phyloP scores from a whole-genome alignment of 441 rosid genomes.

The Eruca vesicaria region DNA sequence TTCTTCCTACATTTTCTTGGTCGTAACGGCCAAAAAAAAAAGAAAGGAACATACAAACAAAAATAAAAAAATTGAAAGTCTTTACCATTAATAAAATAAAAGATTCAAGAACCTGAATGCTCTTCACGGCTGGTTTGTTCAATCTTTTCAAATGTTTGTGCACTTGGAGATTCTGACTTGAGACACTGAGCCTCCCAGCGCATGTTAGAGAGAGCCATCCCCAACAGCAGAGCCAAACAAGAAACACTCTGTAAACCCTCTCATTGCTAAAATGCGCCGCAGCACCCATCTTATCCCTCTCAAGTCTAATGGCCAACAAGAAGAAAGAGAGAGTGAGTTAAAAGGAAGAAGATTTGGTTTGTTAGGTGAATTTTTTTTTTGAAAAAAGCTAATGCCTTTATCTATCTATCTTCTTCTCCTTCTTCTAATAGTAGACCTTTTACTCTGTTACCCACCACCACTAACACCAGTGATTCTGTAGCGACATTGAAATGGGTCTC shows the following conservation, averaged over 20 bases:
- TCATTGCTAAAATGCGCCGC: slow-evolving; percentile 35
- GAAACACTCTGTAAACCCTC: slow-evolving; percentile 21
- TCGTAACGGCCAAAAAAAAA: too few species aligned
- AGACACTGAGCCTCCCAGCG: slow-evolving; percentile 54
- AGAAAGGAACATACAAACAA: too few species aligned
- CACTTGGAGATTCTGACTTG: slow-evolving; percentile 70
- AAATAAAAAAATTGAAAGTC: too few species aligned
- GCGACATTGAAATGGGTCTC: slow-evolving; percentile 39
- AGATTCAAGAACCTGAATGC: slow-evolving; percentile 58
- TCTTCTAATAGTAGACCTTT: too few species aligned
- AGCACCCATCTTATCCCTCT: slow-evolving; percentile 10
- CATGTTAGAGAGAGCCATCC: slow-evolving; percentile 46
- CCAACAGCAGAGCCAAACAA: slow-evolving; percentile 42
- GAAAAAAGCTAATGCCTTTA: slow-evolving; percentile 30
- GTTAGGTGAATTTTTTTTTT: slow-evolving; percentile 3
- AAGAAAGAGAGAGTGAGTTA: slow-evolving; percentile 2
- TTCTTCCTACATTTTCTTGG: slow-evolving; percentile 2
- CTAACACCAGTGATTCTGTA: slow-evolving; percentile 33
- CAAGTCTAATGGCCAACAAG: slow-evolving; percentile 25
- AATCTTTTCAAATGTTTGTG: slow-evolving; percentile 80
- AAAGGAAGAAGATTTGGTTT: slow-evolving; percentile 18
- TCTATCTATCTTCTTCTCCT: slow-evolving; percentile 17
- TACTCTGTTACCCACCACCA: slow-evolving; percentile 35
- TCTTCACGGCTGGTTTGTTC: slow-evolving; percentile 77
- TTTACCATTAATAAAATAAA: too few species aligned